Base-by-base conservation (phyloP, 2,329 filamentous ascomycete genomes). In the Botrytis pseudocinerea region DNA sequence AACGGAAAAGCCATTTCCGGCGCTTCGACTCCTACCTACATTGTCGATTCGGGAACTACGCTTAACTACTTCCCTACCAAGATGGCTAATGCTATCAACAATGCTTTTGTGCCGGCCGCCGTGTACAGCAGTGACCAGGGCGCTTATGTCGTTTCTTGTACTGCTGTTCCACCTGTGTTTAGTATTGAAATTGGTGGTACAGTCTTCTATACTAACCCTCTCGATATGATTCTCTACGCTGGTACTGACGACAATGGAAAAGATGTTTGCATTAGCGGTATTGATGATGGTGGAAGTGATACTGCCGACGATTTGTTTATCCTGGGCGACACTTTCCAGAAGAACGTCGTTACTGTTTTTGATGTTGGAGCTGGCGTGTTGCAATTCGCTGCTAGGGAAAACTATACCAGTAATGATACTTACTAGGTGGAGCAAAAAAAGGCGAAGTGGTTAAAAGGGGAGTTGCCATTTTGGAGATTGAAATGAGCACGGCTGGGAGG, bases 281-380 rank as follows among this genome's bases (percentile, higher is more conserved):
- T 83, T 42, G 76, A 81, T 61, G 75, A 79, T 59, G 79, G 76
- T n/a, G 78, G 77, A 22, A 73, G 78, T 16, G 81, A 78, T 4
- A 61, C 82, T 57, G 75, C 75, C 7, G 72, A 79, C 0, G 81
- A 78, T 8, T 64, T 83, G 40, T 75, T 68, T 38, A 83, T 86
- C 60, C 75, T 87, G 64, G 85, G 85, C 0, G 84, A 84, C 70
- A 79, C 82, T 6, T 87, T 85, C 75, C 79, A 86, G 78, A 85
- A 85, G 78, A 86, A 85, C 74, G 85, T 87, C 0, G 78, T 87
- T 7, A 80, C 83, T 16, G 85, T 87, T 2, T 87, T 85, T 78
- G 86, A 87, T 80, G 81, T 87, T 73, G 85, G 84, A 18, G 82
- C 80, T 32, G 80, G 80, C 62, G 80, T 84, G 78, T 83, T 87